Conservation (phyloP, 1,284 basidiomycete species). For the Boletus chippewaensis region DNA sequence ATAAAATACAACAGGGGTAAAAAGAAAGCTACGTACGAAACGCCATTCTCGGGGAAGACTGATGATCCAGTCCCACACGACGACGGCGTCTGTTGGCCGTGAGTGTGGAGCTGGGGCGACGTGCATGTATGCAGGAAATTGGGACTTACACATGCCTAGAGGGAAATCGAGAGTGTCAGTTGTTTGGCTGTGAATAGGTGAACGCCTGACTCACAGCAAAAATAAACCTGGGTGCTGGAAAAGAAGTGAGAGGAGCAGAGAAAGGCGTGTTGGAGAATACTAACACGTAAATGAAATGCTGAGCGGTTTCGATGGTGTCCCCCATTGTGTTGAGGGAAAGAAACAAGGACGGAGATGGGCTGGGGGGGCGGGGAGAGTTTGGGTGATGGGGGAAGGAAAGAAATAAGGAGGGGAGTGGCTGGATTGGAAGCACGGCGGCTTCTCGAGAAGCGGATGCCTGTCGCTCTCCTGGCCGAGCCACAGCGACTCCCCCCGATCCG, state of each 20-base stretch:
- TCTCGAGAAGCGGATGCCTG: constrained; percentile 28
- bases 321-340: constrained; percentile 29
- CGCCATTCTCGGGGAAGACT: constrained; percentile 67
- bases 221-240: constrained; percentile 65
- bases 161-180: constrained; percentile 11
- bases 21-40: constrained; percentile 45
- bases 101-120: constrained; percentile 12
- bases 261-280: constrained; percentile 19
- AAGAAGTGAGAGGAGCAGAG: constrained; percentile 9
- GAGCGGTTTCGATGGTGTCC: constrained; percentile 38
- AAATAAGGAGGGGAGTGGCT: constrained; percentile 21
- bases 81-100: constrained; percentile 55
- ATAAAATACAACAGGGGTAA: constrained; percentile 8
- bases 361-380: constrained; percentile 1
- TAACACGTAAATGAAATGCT: constrained; percentile 48
- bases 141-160: constrained; percentile 65
- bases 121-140: constrained; percentile 16
- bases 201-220: constrained; percentile 56
- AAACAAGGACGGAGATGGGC: background rate
- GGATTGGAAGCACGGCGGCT: constrained; percentile 25
- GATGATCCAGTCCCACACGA: constrained; percentile 77
- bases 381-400: constrained; percentile 16
- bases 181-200: background rate
- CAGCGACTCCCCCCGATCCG: constrained; percentile 28
- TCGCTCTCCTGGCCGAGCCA: constrained; percentile 18